A percentile compares a stretch with the other conserved stretches of the same genome.
phyloP scores from a whole-genome alignment of 345 rosid genomes.

The Murraya paniculata region DNA sequence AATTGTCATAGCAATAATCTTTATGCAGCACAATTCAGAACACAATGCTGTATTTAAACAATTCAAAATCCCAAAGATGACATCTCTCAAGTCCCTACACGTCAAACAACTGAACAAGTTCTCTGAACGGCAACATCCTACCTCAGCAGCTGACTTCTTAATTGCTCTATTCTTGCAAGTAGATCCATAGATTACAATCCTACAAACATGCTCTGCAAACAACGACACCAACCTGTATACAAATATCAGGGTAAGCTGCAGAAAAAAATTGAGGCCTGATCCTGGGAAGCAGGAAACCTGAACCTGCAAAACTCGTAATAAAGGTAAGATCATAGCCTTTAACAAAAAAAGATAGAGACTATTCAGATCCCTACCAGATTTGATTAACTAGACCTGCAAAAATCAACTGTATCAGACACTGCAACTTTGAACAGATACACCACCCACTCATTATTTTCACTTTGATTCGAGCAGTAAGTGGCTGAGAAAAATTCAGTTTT shows the following conservation, averaged over 20 bases:
- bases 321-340: constrained; percentile 23
- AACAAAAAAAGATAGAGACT: neutral
- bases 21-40: neutral
- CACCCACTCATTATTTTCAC: neutral
- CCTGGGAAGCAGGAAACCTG: constrained; percentile 44
- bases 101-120: neutral
- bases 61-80: neutral
- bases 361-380: neutral
- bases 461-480: no score
- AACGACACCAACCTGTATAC: constrained; percentile 39
- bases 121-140: neutral
- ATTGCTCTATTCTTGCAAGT: neutral
- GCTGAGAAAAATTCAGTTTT: neutral
- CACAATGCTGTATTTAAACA: neutral
- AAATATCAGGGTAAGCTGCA: constrained; percentile 41
- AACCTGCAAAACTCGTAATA: constrained; percentile 39
- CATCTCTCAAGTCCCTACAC: neutral
- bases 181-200: constrained; percentile 10
- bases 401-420: neutral
- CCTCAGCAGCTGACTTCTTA: neutral
- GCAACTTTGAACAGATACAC: neutral
- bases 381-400: neutral
- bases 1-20: neutral
- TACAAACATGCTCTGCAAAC: constrained; percentile 27
- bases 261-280: constrained; percentile 27